Base-by-base conservation (phyloP, 768 basidiomycete genomes). In the Rickenella mellea region DNA sequence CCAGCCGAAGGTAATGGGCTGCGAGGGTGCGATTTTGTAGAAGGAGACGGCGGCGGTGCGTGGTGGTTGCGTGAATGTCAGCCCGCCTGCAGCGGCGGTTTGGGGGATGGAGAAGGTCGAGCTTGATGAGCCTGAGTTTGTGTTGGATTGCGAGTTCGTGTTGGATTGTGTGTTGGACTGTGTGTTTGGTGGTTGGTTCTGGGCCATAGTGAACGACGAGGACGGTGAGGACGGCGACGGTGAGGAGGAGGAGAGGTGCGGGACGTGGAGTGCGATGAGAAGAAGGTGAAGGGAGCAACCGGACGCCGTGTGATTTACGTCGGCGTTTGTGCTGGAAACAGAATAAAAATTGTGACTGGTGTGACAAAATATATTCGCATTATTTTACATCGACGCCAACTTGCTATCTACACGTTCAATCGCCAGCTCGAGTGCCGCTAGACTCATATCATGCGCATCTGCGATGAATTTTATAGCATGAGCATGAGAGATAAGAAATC, bases 1-100 rank as follows among this genome's bases (percentile, higher is more conserved):
- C 93, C 91, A 96, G 9, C 73, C 92, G 58, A 96, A 88, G 17
- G 90, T 94, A 55, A 96, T 77, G 46, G 68, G 64, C 49, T 87
- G 72, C 39, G 67, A 68, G 1, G 66, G 64, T 0, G 88, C 85
- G 55, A 96, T 84, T 72, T 92, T 91, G 70, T 78, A 94, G 68
- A 78, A 94, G 19, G 88, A 86, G 2, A 83, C 81, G 26, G 78
- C 74, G 25, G 65, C 69, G 7, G 84, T 83, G 49, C 80, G 74
- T 0, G 87, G 84, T 1, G 92, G 92, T 55, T 86, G 74, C 31
- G 86, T 87, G 55, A 89, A 74, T 45, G 74, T 71, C 40, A 87
- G 57, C n/a, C 72, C 67, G 17, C 86, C 83, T 2, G 75, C 76
- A 6, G 82, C 67, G 0, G 71, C 71, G 6, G 74, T 61, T 45